Evolutionary conservation across 2,329 filamentous ascomycete genomes (phyloP).

Genomic region (Scytalidium lignicola): DNA sequence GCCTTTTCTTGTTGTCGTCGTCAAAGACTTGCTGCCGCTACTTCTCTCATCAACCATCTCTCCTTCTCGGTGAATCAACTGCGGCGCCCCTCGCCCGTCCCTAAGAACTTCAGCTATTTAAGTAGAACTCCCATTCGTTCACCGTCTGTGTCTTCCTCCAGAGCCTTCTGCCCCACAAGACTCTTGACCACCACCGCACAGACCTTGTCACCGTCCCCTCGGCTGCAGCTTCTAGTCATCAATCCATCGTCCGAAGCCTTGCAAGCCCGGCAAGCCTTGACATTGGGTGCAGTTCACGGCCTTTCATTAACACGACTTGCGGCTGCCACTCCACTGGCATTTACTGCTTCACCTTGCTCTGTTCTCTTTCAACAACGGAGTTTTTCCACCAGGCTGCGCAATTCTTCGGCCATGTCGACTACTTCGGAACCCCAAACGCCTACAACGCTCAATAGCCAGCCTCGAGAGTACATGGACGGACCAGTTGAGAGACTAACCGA

Average conservation of each 20-base stretch:
- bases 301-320: neutral
- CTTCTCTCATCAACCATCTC: neutral
- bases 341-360: neutral
- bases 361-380: neutral
- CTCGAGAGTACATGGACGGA: conserved; percentile 25
- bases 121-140: neutral
- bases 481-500: conserved; percentile 52
- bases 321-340: neutral
- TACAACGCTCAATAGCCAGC: conserved; percentile 18
- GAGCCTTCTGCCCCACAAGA: conserved; percentile 7
- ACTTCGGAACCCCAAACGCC: conserved; percentile 27
- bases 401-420: conserved; percentile 21
- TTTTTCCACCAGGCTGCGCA: neutral
- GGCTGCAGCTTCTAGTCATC: neutral
- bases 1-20: neutral
- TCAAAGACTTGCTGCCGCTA: neutral
- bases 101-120: neutral
- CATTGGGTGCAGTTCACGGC: neutral
- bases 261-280: neutral
- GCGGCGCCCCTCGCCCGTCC: neutral
- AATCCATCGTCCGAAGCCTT: neutral
- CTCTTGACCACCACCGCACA: conserved; percentile 9
- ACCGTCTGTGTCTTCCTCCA: conserved; percentile 2
- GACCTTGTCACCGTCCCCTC: conserved; percentile 9
- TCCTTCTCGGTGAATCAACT: neutral